Percentiles rank a stretch among this genome's conserved stretches.
These are phyloP conservation scores for Chlamydomonas sp. DNA, from an alignment of 139 green algal genomes.

Conservation along the genomic window DNA sequence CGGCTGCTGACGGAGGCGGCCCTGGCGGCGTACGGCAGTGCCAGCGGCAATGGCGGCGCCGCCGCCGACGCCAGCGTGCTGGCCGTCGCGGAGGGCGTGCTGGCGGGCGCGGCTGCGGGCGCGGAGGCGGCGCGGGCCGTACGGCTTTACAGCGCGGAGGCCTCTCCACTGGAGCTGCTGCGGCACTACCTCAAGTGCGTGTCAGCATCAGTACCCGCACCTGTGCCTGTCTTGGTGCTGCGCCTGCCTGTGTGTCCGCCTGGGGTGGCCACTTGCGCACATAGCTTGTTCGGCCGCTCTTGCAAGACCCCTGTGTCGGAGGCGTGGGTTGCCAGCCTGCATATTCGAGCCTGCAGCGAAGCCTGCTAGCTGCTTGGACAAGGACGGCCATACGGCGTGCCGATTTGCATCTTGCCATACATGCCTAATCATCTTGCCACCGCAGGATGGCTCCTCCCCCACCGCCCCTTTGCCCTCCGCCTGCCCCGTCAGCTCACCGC, in stretches of 20 bases:
- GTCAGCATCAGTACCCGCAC: background rate
- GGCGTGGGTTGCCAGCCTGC: background rate
- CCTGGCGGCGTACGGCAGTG: background rate
- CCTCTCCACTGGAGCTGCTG: slow-evolving; percentile 23
- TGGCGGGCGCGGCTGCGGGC: background rate
- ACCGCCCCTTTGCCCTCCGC: background rate
- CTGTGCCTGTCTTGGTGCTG: background rate
- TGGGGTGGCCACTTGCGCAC: background rate
- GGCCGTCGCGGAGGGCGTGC: background rate
- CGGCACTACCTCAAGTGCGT: slow-evolving; percentile 15
- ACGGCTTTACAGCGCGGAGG: background rate
- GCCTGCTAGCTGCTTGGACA: background rate
- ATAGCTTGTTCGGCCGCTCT: too few relatives aligned
- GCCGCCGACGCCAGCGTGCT: background rate
- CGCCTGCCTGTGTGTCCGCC: background rate
- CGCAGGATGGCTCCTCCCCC: background rate
- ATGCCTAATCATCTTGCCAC: background rate
- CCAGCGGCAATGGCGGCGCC: background rate
- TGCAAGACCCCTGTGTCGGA: too few relatives aligned
- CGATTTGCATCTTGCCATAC: too few relatives aligned
- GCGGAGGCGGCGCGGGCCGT: background rate
- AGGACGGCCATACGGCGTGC: background rate
- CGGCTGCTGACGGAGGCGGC: slow-evolving; percentile 37
- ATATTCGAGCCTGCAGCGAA: background rate
- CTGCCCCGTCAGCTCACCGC: too few relatives aligned